Conservation (phyloP, 148 eudicot genomes). For the Mesembryanthemum crystallinum region DNA sequence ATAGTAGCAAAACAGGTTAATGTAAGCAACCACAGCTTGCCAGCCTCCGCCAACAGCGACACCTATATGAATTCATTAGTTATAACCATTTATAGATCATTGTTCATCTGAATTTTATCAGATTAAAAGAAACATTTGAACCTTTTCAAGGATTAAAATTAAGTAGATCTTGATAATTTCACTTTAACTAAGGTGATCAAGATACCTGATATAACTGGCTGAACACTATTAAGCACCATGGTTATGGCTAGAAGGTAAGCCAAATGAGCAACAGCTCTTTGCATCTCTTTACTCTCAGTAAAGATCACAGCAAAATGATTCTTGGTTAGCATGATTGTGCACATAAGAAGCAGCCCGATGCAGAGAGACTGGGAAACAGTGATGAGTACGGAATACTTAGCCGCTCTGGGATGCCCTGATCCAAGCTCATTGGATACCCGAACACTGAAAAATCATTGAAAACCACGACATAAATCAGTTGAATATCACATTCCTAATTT, state of each 20-base stretch:
- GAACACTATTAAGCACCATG: conserved; percentile 86
- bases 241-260: conserved; percentile 80
- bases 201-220: conserved; percentile 95
- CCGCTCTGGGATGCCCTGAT: conserved; percentile 83
- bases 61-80: conserved; percentile 36
- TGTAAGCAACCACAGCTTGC: conserved; percentile 86
- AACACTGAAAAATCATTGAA: conserved; percentile 38
- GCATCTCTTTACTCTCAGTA: conserved; percentile 68
- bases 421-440: conserved; percentile 92
- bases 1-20: conserved; percentile 82
- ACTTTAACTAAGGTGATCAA: no score
- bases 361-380: conserved; percentile 59
- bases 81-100: background rate
- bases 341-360: conserved; percentile 57
- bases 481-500: background rate
- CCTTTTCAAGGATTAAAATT: no score
- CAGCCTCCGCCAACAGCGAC: conserved; percentile 99
- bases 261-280: conserved; percentile 65
- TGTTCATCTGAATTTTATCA: background rate
- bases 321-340: conserved; percentile 46
- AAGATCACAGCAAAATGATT: conserved; percentile 70
- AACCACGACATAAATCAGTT: background rate
- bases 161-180: no score
- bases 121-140: background rate
- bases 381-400: conserved; percentile 67